These are phyloP conservation scores for Oxytropis ochrocephala DNA, from an alignment of 306 rosid species.

Conservation along the genomic window DNA sequence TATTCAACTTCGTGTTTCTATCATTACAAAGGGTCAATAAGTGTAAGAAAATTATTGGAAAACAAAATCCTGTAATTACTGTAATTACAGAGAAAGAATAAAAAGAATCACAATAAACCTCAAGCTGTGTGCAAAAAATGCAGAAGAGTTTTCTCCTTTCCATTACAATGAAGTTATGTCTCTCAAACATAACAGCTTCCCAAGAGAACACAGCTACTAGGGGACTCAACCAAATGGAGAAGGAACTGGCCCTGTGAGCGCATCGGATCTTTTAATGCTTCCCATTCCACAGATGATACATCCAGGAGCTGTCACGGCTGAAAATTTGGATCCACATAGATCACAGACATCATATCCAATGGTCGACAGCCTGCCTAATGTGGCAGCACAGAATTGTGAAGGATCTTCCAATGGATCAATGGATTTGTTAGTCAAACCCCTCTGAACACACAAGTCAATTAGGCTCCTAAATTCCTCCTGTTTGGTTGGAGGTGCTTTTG, in stretches of 20 bases:
- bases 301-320: slow-evolving; percentile 75
- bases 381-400: slow-evolving; percentile 87
- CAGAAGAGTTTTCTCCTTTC: neutral
- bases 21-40: slow-evolving; percentile 3
- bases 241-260: slow-evolving; percentile 74
- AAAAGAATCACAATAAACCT: slow-evolving; percentile 14
- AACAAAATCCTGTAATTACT: slow-evolving; percentile 3
- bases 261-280: slow-evolving; percentile 88
- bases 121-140: neutral
- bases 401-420: slow-evolving; percentile 96
- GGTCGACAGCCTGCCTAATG: slow-evolving; percentile 89
- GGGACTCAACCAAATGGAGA: slow-evolving; percentile 82
- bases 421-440: slow-evolving; percentile 88
- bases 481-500: slow-evolving; percentile 88
- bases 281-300: slow-evolving; percentile 98
- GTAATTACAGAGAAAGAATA: slow-evolving; percentile 10
- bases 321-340: slow-evolving; percentile 94
- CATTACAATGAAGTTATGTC: neutral
- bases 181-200: slow-evolving; percentile 2
- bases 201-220: neutral
- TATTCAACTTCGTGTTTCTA: neutral
- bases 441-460: slow-evolving; percentile 78
- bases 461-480: slow-evolving; percentile 92
- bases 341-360: slow-evolving; percentile 98
- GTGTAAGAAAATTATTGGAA: neutral